These are phyloP conservation scores for Plasmodium falciparum DNA, from an alignment of 169 alveolate species.

Conservation along the genomic window DNA sequence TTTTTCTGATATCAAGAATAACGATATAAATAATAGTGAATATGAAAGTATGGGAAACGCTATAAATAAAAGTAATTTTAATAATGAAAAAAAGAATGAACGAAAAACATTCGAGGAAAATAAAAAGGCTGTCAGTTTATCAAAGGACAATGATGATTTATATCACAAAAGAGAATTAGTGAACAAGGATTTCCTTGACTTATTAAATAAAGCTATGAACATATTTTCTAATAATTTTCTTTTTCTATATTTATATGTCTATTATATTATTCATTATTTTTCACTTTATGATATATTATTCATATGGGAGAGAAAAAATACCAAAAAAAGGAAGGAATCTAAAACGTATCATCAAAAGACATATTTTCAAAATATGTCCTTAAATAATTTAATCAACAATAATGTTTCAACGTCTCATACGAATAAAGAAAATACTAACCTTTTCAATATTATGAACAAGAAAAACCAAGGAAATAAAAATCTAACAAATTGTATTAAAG, in stretches of 20 bases:
- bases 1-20: too few relatives aligned
- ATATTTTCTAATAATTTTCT: constrained; percentile 44
- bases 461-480: constrained; percentile 15
- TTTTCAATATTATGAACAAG: constrained; percentile 13
- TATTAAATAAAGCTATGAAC: constrained; percentile 41
- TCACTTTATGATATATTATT: constrained; percentile 44
- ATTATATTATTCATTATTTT: constrained; percentile 45
- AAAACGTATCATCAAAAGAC: background rate
- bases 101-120: too few relatives aligned
- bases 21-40: too few relatives aligned
- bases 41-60: too few relatives aligned
- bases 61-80: too few relatives aligned
- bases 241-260: constrained; percentile 48
- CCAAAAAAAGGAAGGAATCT: constrained; percentile 7
- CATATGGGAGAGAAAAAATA: constrained; percentile 52
- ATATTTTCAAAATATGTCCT: background rate
- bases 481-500: constrained; percentile 44
- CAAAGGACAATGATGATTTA: too few relatives aligned
- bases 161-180: background rate
- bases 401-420: background rate
- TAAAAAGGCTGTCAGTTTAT: too few relatives aligned
- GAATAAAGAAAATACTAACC: background rate
- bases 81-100: too few relatives aligned
- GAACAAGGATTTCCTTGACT: constrained; percentile 24
- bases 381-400: background rate